Evolutionary conservation across 257 asterid species (phyloP), one percentile per base, ranked within the genome.

Genomic region (Coffea eugenioides): DNA sequence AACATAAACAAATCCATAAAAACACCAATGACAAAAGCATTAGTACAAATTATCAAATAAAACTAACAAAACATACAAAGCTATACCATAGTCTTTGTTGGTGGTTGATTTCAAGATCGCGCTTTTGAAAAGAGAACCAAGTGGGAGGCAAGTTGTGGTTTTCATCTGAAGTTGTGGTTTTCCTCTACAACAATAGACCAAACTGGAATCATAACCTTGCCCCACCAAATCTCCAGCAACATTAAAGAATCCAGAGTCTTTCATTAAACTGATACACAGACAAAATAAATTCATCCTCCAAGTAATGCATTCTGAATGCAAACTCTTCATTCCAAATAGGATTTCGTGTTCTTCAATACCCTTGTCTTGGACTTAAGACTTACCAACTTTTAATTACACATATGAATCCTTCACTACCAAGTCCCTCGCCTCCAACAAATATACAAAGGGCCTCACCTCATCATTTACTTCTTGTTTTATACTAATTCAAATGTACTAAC

Each of bases 251-350:
- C 97, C 94, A 27, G 86, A 88, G 15, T 86, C 90, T 69, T 87
- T 87, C 95, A 61, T 72, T 85, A 81, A 86, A 69, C 23, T 83
- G 84, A 76, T 86, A 90, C 23, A 90, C 91, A 45, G 95, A 90
- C 9, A 90, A 75, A 80, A 90, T 88, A 41, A 93, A 87, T 36
- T 93, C 91, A 1, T 90, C 97, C 80, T 87, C 93, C 84, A 91
- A 84, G 79, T 91, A 92, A 72, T 82, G 75, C 20, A 90, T 94
- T 66, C 87, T 83, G 79, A 95, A 95, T 64, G 81, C 93, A 76
- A 95, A 95, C 88, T 93, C 98, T 81, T 95, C 99, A 12, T 93
- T 92, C 99, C 94, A 95, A 59, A 92, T 49, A 10, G 97, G 97
- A 75, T 83, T 88, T 14, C 76, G 86, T 82, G 80, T 88, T 80